Percentiles rank a stretch among this genome's conserved stretches.
Evolutionary conservation across 768 basidiomycete genomes (phyloP).

Genomic region (Leccinum obscurum): DNA sequence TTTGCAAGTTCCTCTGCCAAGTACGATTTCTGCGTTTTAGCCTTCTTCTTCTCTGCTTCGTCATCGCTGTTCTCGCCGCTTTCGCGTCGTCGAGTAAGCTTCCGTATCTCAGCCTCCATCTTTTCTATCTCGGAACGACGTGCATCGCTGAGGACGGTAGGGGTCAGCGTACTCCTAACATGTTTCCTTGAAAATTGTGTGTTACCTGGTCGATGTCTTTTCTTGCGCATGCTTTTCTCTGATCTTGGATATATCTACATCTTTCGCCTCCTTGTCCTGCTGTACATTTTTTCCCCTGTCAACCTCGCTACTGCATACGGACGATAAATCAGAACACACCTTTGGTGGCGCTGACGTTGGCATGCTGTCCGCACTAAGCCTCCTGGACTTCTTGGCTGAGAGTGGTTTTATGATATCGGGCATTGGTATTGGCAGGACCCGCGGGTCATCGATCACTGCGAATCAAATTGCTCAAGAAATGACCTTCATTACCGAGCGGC

Average conservation of each 20-base stretch:
- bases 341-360: conserved; percentile 13
- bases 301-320: not conserved
- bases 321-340: conserved; percentile 9
- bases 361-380: not conserved
- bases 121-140: conserved; percentile 78
- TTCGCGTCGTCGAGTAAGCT: conserved; percentile 61
- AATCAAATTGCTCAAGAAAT: conserved; percentile 6
- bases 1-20: conserved; percentile 81
- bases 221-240: conserved; percentile 76
- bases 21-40: conserved; percentile 61
- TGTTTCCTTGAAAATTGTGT: not conserved
- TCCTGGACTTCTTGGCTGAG: not conserved
- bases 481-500: not conserved
- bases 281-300: not conserved
- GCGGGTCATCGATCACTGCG: conserved; percentile 26
- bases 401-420: conserved; percentile 9
- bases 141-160: conserved; percentile 43
- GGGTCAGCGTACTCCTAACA: not conserved
- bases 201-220: conserved; percentile 59
- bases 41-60: conserved; percentile 52
- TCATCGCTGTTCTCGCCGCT: conserved; percentile 67
- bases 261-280: conserved; percentile 20
- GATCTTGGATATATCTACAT: conserved; percentile 63
- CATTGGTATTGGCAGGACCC: conserved; percentile 7
- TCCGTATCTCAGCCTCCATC: conserved; percentile 88